Base-by-base conservation (phyloP, 768 basidiomycete species). In the Cystobasidiopsis lactophilus region DNA sequence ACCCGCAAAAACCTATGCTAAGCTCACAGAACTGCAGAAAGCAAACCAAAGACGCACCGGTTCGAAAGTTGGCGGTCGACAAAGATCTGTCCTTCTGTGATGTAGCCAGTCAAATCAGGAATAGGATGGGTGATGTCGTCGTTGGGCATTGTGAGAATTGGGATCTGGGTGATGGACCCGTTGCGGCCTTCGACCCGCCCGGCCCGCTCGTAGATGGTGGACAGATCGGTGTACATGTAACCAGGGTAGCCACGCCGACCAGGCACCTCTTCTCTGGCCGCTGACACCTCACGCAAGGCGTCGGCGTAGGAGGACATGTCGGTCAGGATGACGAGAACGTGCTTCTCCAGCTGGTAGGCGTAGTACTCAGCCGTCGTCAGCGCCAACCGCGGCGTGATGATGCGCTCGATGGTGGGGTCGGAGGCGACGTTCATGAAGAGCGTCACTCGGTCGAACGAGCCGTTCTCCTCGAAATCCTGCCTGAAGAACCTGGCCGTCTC, bases 121-220 rank as follows among this genome's bases (percentile, higher is more conserved):
- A 98, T 95, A 55, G 93, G 93, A 70, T 98, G 93, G n/a, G 93
- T 96, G 68, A 98, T 98, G 73, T 45, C 91, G 68, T 96, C 93
- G 70, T 96, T 98, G 24, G 93, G 93, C 93, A 98, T 98, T 55
- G 93, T 96, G 52, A 98, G 75, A 64, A 96, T 98, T 56, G 93
- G 93, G 67, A 96, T 93, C 71, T 98, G 93, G 51, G 93, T 98
- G 73, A 98, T 98, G 45, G 88, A 93, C 40, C 93, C 93, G 69
- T 95, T 96, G 61, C 91, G 77, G 58, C 93, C 93, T 71, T 93
- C 70, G 49, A 96, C 93, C 62, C 91, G 89, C 41, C 93, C 93
- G 38, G 93, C 93, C 69, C 93, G 86, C 70, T 98, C 93, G 69
- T 98, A 98, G 66, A 98, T 91, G 31, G 91, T 96, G 47, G 91